Base-by-base conservation (phyloP, 768 basidiomycete genomes). In the Asterophora parasitica region DNA sequence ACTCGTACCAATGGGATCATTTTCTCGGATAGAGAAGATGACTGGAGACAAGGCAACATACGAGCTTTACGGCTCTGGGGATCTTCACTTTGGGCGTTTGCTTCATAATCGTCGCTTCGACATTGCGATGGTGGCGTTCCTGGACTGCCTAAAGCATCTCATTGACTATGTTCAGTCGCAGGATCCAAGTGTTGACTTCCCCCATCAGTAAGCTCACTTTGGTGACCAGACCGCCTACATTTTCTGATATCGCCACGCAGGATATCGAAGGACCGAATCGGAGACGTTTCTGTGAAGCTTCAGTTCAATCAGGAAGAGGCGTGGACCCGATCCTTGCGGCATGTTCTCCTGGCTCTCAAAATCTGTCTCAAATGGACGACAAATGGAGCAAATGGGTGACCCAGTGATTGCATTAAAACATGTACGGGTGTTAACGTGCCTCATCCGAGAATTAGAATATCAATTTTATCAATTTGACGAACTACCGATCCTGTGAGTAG, bases 21-120 rank as follows among this genome's bases (percentile, higher is more conserved):
- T 92, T 63, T 96, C 93, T 13, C 79, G 88, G 15, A 89, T 99
- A 33, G 92, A 97, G 67, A 83, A 80, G 60, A 86, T 75, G 2
- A 78, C 73, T 1, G 87, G 88, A 4, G 89, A 92, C 61, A 91
- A 91, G 65, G 78, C 85, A 15, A 78, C 78, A 1, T 94, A 94
- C 56, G 96, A 98, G 61, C 70, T 99, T 41, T 94, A 96, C 60
- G 94, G 92, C 9, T 96, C 94, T 3, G 92, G 94, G 7, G 95
- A 97, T 64, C 68, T 96, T 16, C 85, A 92, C 54, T 74, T 95
- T 46, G 88, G 90, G 2, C 83, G 94, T 27, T 63, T 97, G 12
- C 71, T 98, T 32, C 95, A 98, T 58, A 97, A 98, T 60, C 82
- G 94, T 33, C 82, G 95, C 13, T 99, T 98, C 65, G 94, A 98